phyloP scores from a whole-genome alignment of 331 rosid species.

The Acacia pycnantha region DNA sequence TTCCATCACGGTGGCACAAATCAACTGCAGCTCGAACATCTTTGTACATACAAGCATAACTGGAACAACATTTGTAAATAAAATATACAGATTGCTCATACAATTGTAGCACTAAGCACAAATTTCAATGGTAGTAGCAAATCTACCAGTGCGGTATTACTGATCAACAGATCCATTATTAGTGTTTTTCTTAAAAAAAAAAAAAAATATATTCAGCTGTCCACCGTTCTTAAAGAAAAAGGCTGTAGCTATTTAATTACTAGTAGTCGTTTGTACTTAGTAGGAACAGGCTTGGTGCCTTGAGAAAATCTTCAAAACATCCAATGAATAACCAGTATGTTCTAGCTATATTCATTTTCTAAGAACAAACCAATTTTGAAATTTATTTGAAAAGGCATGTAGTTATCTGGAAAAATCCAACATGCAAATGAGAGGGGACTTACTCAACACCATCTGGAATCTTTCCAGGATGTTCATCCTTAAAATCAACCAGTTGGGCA shows the following conservation, averaged over 20 bases:
- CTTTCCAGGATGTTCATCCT: slow-evolving; percentile 64
- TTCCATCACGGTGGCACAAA: slow-evolving; percentile 98
- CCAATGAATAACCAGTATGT: neutral
- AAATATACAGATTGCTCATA: neutral
- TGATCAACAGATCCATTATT: neutral
- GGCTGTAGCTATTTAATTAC: neutral
- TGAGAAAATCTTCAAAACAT: slow-evolving; percentile 7
- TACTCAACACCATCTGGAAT: slow-evolving; percentile 70
- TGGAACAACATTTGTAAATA: slow-evolving; percentile 31
- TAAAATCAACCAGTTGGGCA: slow-evolving; percentile 92
- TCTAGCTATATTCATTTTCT: neutral
- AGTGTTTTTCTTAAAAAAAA: neutral
- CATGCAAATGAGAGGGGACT: slow-evolving; percentile 27
- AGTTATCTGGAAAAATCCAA: neutral
- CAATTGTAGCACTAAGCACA: neutral
- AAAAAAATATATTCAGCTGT: neutral
- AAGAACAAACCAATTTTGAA: neutral
- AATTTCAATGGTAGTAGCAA: neutral
- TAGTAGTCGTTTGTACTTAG: neutral
- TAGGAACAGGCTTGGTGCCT: neutral
- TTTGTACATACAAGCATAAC: slow-evolving; percentile 86
- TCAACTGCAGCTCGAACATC: slow-evolving; percentile 99
- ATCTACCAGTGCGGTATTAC: neutral
- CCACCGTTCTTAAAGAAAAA: neutral
- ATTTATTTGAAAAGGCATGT: neutral